A percentile compares a stretch with the other conserved stretches of the same genome.
Evolutionary conservation across 805 yeast species (phyloP).

Genomic region (Zygosaccharomyces rouxii): DNA sequence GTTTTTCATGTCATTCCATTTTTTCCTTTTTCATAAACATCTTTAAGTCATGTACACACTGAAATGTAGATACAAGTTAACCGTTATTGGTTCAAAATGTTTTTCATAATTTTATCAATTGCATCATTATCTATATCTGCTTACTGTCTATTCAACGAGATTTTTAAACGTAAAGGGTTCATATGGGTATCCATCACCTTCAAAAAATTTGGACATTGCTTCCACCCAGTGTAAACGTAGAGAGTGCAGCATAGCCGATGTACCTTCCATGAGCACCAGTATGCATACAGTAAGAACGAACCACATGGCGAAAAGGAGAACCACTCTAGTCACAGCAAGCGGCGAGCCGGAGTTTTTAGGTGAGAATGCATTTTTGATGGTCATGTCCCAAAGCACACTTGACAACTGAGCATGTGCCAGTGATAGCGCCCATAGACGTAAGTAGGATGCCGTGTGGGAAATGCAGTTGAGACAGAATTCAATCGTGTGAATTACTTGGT

Average conservation of each 20-base stretch:
- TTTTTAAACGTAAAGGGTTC: constrained; percentile 73
- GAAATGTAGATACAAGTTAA: constrained; percentile 3
- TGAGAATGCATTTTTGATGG: constrained; percentile 74
- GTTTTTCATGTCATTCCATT: constrained; percentile 1
- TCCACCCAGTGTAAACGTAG: constrained; percentile 99
- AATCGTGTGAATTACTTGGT: constrained; percentile 95
- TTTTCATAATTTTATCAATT: neutral
- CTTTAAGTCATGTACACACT: constrained; percentile 4
- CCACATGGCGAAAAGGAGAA: constrained; percentile 90
- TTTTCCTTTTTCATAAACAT: neutral
- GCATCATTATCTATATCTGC: neutral
- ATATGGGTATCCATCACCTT: constrained; percentile 91
- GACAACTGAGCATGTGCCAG: constrained; percentile 96
- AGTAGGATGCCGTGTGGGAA: constrained; percentile 96
- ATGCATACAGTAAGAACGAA: constrained; percentile 85
- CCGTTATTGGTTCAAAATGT: neutral
- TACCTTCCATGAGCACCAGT: constrained; percentile 95
- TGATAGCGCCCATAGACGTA: constrained; percentile 95
- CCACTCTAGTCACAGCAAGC: constrained; percentile 68
- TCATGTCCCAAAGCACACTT: constrained; percentile 94
- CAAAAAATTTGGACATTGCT: constrained; percentile 96
- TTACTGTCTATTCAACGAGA: constrained; percentile 8
- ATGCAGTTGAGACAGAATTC: constrained; percentile 97
- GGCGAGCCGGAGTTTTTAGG: constrained; percentile 43
- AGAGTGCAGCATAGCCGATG: constrained; percentile 98